Evolutionary conservation across 2,329 filamentous ascomycete species (phyloP), one percentile per base, ranked within the genome.

Genomic region (Aspergillus luchuensis): DNA sequence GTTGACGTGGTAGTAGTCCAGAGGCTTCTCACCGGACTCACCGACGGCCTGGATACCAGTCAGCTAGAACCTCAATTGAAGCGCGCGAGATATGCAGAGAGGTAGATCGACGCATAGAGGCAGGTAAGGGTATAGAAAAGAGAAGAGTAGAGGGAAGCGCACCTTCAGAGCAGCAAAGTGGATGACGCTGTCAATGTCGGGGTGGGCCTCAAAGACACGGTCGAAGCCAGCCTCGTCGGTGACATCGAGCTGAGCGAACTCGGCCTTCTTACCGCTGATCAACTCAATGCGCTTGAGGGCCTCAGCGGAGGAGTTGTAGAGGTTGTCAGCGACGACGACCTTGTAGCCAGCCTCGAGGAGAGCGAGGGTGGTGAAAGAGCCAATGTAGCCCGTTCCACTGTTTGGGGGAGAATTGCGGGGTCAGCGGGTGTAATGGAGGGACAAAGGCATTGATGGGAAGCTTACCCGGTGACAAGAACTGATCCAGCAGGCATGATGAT

Each of bases 381-480:
- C 95, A 79, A 99, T 99, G 85, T 99, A 99, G 82, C 95, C 95
- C 67, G 93, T 97, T 74, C 95, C 95, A 85, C 95, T 97, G 76
- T 62, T 19, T 36, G 10, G 25, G 51, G 51, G 15, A 43, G 17
- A 25, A 56, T 57, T 70, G 62, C 56, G 61, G 62, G 69, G 68
- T 62, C 50, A 61, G 67, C 65, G 57, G 28, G 39, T 19, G 48
- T 3, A 8, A 19, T 52, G 8, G 23, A 30, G 47, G 15, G 47
- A 33, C 15, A 23, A 39, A 41, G 33, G 21, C n/a, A 57, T 53
- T 47, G 53, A 61, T 62, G 48, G 57, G 53, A 41, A n/a, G 58
- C 88, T 82, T 88, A 97, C 93, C 93, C 93, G 72, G 93, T 93
- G 76, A 97, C 88, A 73, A 97, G 86, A 75, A 97, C 91, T 64